Conservation (phyloP, 1,284 basidiomycete genomes). For the Heterobasidion irregulare region DNA sequence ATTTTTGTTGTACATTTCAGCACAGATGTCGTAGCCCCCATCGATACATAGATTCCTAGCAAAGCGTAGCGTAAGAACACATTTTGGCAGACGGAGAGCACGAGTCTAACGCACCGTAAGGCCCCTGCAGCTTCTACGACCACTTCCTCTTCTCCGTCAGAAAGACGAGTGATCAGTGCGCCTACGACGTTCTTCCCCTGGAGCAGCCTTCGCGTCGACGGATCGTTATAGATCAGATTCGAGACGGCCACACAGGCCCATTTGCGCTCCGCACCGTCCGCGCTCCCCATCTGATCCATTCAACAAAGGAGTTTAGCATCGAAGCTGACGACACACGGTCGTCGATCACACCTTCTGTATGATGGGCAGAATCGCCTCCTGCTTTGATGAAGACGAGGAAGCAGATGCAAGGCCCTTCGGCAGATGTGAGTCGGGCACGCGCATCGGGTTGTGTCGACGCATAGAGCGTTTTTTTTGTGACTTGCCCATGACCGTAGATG, state of each 20-base stretch:
- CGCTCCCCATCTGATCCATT: slow-evolving; percentile 57
- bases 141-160: slow-evolving; percentile 82
- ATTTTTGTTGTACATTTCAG: slow-evolving; percentile 95
- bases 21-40: slow-evolving; percentile 88
- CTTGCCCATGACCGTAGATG: slow-evolving; percentile 63
- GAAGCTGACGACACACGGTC: not conserved
- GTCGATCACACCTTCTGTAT: slow-evolving; percentile 62
- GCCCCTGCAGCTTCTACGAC: slow-evolving; percentile 81
- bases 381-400: slow-evolving; percentile 64
- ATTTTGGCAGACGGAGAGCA: not conserved
- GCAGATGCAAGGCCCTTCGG: slow-evolving; percentile 70
- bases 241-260: slow-evolving; percentile 93
- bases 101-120: slow-evolving; percentile 46
- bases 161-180: slow-evolving; percentile 73
- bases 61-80: not conserved
- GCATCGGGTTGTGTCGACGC: slow-evolving; percentile 84
- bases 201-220: slow-evolving; percentile 78
- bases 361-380: slow-evolving; percentile 74
- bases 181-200: slow-evolving; percentile 90
- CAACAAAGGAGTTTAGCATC: not conserved
- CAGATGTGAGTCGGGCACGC: slow-evolving; percentile 86
- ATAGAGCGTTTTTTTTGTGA: slow-evolving; percentile 75
- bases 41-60: slow-evolving; percentile 87
- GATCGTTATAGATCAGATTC: slow-evolving; percentile 83
- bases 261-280: slow-evolving; percentile 72